Conservation (phyloP, 331 rosid species). For the Rosa hybrid region DNA sequence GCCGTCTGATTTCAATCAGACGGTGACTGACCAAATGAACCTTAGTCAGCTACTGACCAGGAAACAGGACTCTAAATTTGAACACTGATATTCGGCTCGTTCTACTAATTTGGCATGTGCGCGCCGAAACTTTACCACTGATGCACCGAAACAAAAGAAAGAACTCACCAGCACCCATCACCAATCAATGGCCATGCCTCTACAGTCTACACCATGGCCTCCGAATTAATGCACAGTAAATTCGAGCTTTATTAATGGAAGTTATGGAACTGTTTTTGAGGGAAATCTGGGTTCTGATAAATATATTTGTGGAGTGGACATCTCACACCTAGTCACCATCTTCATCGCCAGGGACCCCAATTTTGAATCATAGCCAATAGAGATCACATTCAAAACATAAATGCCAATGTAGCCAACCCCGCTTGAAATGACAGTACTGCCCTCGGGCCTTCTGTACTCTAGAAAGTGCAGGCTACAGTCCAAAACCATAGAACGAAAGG, state of each 20-base stretch:
- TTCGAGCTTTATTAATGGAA: slow-evolving; percentile 4
- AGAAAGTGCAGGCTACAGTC: slow-evolving; percentile 40
- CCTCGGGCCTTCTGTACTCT: slow-evolving; percentile 6
- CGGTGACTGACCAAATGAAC: no score
- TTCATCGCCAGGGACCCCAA: slow-evolving; percentile 9
- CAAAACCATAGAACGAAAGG: slow-evolving; percentile 36
- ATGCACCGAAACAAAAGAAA: background rate
- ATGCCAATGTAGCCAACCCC: background rate
- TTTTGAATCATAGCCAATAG: slow-evolving; percentile 1
- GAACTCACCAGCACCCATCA: background rate
- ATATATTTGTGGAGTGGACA: slow-evolving; percentile 17
- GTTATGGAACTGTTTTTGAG: slow-evolving; percentile 15
- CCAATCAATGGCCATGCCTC: slow-evolving; percentile 25
- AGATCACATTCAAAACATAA: slow-evolving; percentile 10
- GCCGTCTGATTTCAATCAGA: no score
- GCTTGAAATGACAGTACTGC: background rate
- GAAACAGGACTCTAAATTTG: no score
- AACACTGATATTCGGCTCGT: background rate
- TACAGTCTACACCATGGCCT: slow-evolving; percentile 18
- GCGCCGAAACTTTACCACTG: background rate
- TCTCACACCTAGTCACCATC: slow-evolving; percentile 10
- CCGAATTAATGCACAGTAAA: slow-evolving; percentile 14
- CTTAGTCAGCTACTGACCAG: no score
- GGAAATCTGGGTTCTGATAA: background rate
- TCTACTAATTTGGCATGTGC: background rate